phyloP scores from a whole-genome alignment of 2,329 filamentous ascomycete species.

The Rasamsonia emersonii region DNA sequence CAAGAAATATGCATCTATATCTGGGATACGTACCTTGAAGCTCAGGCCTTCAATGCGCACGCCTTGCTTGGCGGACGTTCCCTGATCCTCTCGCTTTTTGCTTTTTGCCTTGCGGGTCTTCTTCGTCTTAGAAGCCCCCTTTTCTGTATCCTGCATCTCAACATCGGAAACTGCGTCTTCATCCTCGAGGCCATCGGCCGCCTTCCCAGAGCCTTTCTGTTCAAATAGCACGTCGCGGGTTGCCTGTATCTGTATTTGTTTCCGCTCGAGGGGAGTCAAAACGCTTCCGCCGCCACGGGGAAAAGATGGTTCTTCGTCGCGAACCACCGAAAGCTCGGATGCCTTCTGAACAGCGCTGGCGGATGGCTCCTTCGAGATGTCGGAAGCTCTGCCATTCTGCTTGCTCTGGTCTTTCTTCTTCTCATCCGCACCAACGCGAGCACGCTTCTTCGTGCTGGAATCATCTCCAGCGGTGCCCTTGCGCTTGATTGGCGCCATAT shows the following conservation, averaged over 20 bases:
- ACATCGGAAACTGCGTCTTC: conserved; percentile 46
- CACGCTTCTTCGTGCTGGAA: conserved; percentile 30
- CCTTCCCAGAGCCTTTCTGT: conserved; percentile 53
- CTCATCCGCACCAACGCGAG: conserved; percentile 29
- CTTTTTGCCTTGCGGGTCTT: conserved; percentile 32
- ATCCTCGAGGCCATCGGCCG: conserved; percentile 44
- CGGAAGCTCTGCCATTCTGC: conserved; percentile 16
- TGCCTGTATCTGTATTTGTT: conserved; percentile 90
- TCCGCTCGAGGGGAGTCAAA: conserved; percentile 86
- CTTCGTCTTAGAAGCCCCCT: conserved; percentile 27
- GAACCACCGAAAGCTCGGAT: conserved; percentile 38
- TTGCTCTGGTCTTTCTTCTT: conserved; percentile 26
- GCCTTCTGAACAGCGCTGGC: conserved; percentile 18
- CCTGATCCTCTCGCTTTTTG: conserved; percentile 46
- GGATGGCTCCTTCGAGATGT: conserved; percentile 10
- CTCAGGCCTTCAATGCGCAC: conserved; percentile 79
- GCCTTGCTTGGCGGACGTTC: conserved; percentile 40
- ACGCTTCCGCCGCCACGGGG: conserved; percentile 86
- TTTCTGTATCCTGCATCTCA: conserved; percentile 41
- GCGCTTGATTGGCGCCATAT: conserved; percentile 39
- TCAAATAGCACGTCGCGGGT: conserved; percentile 88
- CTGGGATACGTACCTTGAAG: conserved; percentile 59
- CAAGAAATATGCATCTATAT: too few relatives aligned
- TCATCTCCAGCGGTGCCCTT: conserved; percentile 34
- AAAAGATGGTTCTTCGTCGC: conserved; percentile 80